Conservation (phyloP, 1,139 yeast genomes). For the Saccharomycopsis phalli region DNA sequence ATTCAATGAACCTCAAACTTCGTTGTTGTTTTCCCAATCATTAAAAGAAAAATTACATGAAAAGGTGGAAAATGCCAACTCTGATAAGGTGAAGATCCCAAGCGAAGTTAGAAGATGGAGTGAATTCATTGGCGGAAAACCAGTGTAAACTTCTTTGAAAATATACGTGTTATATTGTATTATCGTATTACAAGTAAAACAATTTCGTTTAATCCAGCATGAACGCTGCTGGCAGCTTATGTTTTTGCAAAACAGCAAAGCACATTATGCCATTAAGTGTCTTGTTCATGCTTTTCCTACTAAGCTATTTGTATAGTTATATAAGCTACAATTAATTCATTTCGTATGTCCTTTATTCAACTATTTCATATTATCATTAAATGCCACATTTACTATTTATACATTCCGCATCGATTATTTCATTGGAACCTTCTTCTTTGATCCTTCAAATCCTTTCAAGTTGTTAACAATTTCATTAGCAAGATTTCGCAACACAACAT, state of each 20-base stretch:
- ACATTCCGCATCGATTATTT: neutral
- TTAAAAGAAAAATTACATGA: slow-evolving; percentile 62
- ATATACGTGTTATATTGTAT: too few relatives aligned
- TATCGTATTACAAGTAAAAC: too few relatives aligned
- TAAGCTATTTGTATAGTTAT: too few relatives aligned
- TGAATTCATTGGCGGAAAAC: slow-evolving; percentile 89
- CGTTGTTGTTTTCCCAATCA: slow-evolving; percentile 78
- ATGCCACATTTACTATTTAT: neutral
- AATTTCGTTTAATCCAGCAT: too few relatives aligned
- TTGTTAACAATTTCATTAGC: slow-evolving; percentile 11
- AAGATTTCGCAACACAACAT: slow-evolving; percentile 10
- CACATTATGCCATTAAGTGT: too few relatives aligned
- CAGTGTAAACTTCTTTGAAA: too few relatives aligned
- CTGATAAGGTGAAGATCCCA: slow-evolving; percentile 52
- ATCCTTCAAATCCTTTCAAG: slow-evolving; percentile 9
- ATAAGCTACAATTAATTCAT: neutral
- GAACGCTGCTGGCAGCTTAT: neutral
- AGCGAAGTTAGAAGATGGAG: slow-evolving; percentile 91
- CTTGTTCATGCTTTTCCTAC: too few relatives aligned
- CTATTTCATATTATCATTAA: neutral
- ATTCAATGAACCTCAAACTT: slow-evolving; percentile 93
- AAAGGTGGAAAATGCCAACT: slow-evolving; percentile 32
- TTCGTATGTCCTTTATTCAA: neutral
- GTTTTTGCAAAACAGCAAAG: too few relatives aligned
- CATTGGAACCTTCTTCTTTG: slow-evolving; percentile 5